Evolutionary conservation across 305 asterid genomes (phyloP), one percentile per base, ranked within the genome.

Genomic region (Ilex paraguariensis): DNA sequence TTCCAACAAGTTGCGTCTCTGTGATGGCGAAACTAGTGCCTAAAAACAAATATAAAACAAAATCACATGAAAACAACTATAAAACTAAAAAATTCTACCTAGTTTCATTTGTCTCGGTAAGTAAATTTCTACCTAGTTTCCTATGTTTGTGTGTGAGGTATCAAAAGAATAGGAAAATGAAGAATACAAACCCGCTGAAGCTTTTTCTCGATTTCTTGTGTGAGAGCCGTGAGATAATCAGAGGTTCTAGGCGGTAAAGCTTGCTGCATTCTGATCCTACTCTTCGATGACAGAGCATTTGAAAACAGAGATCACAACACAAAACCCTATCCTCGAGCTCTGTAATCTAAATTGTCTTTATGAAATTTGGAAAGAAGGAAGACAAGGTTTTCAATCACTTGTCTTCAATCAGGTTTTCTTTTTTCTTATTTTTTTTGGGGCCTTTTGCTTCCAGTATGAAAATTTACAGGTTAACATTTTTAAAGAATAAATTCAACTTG

Each of bases 171-270:
- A 30, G 9, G 5, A 5, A 14, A 42, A 69, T 31, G 14, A 39
- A 57, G 46, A 36, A 32, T n/a, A 72, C 88, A 31, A 80, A 93
- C 97, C 54, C 99, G 95, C 70, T 84, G 95, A 70, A 90, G 96
- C 83, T 93, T 90, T 79, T 79, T 90, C 81, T 93, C 95, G 74
- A 93, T 93, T 77, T 90, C 91, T 63, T 81, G 79, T 46, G 95
- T 70, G 61, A 93, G 88, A 57, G 96, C 95, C 55, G 76, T 70
- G 64, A 90, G 94, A 70, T 84, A 90, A 75, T 85, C 92, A 53
- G 96, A 77, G 79, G 90, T 83, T 65, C 83, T 85, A 74, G 83
- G 74, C 64, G 80, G 68, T 50, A 82, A 77, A 63, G 79, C 76
- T 75, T 84, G 74, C 67, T 81, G 73, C 96, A 86, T 84, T 76